Percentiles rank a stretch among this genome's conserved stretches.
Evolutionary conservation across 2,329 filamentous ascomycete genomes (phyloP).

Genomic region (Curvularia eragrostidis): DNA sequence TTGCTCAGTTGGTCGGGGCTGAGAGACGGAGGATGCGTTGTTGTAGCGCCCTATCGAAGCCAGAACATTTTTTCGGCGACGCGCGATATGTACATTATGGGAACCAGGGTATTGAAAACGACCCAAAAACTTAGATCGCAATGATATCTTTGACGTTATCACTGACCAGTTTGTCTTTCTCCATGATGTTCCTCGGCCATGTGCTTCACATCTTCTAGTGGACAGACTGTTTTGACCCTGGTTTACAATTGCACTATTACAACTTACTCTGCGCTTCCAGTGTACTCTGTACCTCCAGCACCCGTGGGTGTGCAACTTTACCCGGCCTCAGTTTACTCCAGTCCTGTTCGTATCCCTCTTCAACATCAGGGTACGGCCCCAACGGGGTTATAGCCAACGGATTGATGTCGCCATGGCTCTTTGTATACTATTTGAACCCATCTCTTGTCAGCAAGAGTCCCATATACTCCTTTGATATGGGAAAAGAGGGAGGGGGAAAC

Average conservation of each 20-base stretch:
- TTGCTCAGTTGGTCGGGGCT: background rate
- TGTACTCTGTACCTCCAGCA: slow-evolving; percentile 41
- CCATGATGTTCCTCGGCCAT: background rate
- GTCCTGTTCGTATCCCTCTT: slow-evolving; percentile 59
- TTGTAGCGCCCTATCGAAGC: slow-evolving; percentile 9
- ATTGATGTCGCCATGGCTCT: slow-evolving; percentile 66
- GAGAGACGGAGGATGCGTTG: background rate
- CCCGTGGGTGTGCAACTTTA: slow-evolving; percentile 53
- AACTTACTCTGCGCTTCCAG: slow-evolving; percentile 39
- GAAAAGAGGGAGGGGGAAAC: background rate
- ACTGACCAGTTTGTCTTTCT: too few species aligned
- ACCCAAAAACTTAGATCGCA: slow-evolving; percentile 18
- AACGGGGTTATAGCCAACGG: slow-evolving; percentile 67
- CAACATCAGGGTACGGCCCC: slow-evolving; percentile 66
- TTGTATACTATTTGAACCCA: slow-evolving; percentile 56
- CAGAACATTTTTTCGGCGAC: slow-evolving; percentile 16
- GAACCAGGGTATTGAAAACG: slow-evolving; percentile 11
- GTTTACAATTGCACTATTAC: slow-evolving; percentile 6
- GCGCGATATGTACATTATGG: slow-evolving; percentile 25
- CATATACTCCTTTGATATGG: background rate
- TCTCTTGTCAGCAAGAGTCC: background rate
- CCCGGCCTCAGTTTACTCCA: slow-evolving; percentile 58
- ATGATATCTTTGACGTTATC: slow-evolving; percentile 4
- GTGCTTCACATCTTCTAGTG: background rate
- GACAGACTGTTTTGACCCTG: background rate